Conservation (phyloP, 2,329 filamentous ascomycete genomes). For the Elsinoe fawcettii region DNA sequence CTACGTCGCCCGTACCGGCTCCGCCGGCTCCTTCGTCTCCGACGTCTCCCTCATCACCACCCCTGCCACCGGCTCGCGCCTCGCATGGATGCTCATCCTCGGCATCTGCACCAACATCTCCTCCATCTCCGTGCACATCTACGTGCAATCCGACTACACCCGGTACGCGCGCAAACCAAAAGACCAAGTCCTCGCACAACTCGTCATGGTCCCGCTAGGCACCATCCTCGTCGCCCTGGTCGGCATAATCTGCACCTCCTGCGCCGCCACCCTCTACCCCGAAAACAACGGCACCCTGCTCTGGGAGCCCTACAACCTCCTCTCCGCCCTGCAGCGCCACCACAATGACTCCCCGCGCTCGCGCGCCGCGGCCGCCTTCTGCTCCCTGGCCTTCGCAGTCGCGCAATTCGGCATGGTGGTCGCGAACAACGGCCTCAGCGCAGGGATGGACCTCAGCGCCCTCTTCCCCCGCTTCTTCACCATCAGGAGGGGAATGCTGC, state of each 20-base stretch:
- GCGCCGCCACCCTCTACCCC: constrained; percentile 37
- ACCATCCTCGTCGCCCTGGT: constrained; percentile 35
- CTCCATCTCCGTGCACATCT: constrained; percentile 28
- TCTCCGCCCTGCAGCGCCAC: constrained; percentile 32
- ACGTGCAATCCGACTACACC: constrained; percentile 27
- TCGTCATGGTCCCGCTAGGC: constrained; percentile 41
- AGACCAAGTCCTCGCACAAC: constrained; percentile 21
- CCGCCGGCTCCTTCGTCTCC: constrained; percentile 31
- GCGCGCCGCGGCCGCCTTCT: constrained; percentile 39
- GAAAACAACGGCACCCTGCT: constrained; percentile 26
- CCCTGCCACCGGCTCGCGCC: constrained; percentile 43
- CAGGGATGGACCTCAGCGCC: constrained; percentile 45
- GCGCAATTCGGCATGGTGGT: constrained; percentile 45
- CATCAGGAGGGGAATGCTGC: constrained; percentile 11
- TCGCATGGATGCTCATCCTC: constrained; percentile 16
- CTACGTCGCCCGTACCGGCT: constrained; percentile 20
- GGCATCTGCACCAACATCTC: constrained; percentile 28
- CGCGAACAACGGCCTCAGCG: constrained; percentile 43
- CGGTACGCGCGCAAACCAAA: constrained; percentile 25
- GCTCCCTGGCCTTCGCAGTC: constrained; percentile 36
- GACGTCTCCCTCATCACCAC: constrained; percentile 34
- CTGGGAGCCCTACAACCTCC: constrained; percentile 36
- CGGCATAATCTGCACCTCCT: constrained; percentile 45
- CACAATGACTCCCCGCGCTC: constrained; percentile 30
- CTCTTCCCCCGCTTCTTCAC: constrained; percentile 45